Evolutionary conservation across 2,329 filamentous ascomycete genomes (phyloP), one percentile per base, ranked within the genome.

Genomic region (Sarocladium brachiariae): DNA sequence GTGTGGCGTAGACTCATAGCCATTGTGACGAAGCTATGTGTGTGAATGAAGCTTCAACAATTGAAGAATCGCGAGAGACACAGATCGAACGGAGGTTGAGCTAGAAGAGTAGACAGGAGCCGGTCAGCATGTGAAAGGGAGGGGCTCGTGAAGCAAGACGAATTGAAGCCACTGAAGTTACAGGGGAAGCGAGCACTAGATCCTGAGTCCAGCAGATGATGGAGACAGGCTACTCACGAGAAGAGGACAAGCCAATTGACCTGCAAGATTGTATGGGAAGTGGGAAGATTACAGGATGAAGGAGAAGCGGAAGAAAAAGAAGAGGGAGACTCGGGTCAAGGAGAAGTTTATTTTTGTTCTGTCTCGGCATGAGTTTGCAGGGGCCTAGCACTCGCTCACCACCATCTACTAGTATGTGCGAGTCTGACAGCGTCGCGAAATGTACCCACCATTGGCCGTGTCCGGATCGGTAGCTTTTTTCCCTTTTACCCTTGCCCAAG

Each of bases 1-100:
- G 83, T 80, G 57, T 75, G 73, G 66, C 80, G 76, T 52, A 84
- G 68, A 59, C 78, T 83, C 66, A 86, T 71, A 50, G 83, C 78
- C 84, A 88, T 87, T 54, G 62, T 66, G 57, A 38, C 21, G 31
- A 37, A n/a, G n/a, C n/a, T 25, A 7, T 49, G 46, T n/a, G 3
- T 8, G 27, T 13, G 27, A 16, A 13, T 30, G 27, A 30, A 30
- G 27, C 27, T 30, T 30, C 27, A 30, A 13, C 7, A 30, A n/a
- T n/a, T n/a, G n/a, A n/a, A n/a, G n/a, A n/a, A n/a, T n/a, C n/a
- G n/a, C n/a, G n/a, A n/a, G n/a, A n/a, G n/a, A n/a, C n/a, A n/a
- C n/a, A n/a, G n/a, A n/a, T n/a, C n/a, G n/a, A n/a, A n/a, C n/a
- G n/a, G n/a, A n/a, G n/a, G n/a, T 39, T 23, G 37, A 39, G 37